A percentile compares a stretch with the other conserved stretches of the same genome.
These are phyloP conservation scores for Botrytis fragariae DNA, from an alignment of 2,329 filamentous ascomycete species.

Conservation along the genomic window DNA sequence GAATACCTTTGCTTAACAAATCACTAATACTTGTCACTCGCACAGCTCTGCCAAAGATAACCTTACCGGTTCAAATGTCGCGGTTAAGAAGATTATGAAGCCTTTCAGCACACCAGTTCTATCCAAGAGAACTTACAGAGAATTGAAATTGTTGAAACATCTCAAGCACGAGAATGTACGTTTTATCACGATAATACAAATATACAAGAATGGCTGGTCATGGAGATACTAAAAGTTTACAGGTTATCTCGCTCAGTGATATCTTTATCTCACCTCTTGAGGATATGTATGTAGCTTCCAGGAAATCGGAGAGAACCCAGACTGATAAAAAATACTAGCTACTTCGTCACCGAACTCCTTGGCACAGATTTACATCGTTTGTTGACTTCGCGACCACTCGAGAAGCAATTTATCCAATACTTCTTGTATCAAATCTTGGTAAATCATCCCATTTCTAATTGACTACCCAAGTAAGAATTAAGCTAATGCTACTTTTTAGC, in stretches of 20 bases:
- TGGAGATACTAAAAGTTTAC: constrained; percentile 31
- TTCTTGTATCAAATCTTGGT: constrained; percentile 99
- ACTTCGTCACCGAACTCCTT: constrained; percentile 96
- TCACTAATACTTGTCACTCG: constrained; percentile 25
- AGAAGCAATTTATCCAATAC: constrained; percentile 99
- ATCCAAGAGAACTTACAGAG: constrained; percentile 95
- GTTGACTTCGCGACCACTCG: constrained; percentile 88
- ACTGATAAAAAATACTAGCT: constrained; percentile 53
- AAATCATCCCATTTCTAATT: constrained; percentile 38
- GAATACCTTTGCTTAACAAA: not conserved
- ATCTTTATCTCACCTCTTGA: constrained; percentile 99
- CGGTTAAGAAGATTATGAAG: constrained; percentile 99
- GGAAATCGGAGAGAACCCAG: constrained; percentile 28
- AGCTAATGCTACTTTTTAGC: constrained; percentile 51
- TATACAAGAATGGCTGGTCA: constrained; percentile 6
- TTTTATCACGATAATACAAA: constrained; percentile 3
- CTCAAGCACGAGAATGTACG: constrained; percentile 90
- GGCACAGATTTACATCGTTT: constrained; percentile 95
- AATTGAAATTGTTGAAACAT: constrained; percentile 96
- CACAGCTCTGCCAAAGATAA: constrained; percentile 92
- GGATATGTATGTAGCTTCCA: constrained; percentile 69
- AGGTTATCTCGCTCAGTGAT: constrained; percentile 97
- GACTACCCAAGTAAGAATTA: not conserved
- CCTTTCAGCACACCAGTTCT: constrained; percentile 99
- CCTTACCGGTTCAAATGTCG: constrained; percentile 93